These are phyloP conservation scores for Hysterium pulicare DNA, from an alignment of 2,329 filamentous ascomycete genomes.

Conservation along the genomic window DNA sequence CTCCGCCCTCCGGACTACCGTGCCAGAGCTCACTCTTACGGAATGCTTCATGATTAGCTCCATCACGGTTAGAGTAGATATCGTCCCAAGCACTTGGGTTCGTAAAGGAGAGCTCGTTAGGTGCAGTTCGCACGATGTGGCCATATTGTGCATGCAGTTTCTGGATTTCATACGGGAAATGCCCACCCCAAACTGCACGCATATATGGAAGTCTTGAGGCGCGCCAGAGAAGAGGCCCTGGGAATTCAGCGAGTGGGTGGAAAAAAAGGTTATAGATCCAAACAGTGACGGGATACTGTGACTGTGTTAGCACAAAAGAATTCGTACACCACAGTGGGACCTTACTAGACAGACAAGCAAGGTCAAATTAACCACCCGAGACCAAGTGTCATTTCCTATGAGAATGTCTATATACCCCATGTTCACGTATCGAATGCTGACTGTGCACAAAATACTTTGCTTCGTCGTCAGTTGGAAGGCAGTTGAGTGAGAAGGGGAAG, in stretches of 20 bases:
- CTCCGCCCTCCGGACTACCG: background rate
- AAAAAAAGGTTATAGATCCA: slow-evolving; percentile 13
- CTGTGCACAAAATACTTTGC: no score
- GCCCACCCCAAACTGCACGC: slow-evolving; percentile 3
- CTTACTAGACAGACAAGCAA: no score
- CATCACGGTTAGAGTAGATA: background rate
- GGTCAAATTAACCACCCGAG: no score
- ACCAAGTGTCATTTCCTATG: no score
- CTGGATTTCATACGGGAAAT: slow-evolving; percentile 1
- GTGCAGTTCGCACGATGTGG: background rate
- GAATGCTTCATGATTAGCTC: background rate
- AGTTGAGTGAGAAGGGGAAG: no score
- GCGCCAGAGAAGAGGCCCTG: slow-evolving; percentile 9
- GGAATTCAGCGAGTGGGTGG: slow-evolving; percentile 8
- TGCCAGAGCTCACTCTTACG: background rate
- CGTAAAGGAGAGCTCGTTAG: background rate
- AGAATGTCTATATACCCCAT: no score
- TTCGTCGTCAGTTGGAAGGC: no score
- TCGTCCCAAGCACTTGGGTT: background rate
- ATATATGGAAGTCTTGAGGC: slow-evolving; percentile 8
- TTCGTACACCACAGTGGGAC: no score
- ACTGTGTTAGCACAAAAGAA: no score
- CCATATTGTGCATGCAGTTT: background rate
- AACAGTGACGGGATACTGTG: no score
- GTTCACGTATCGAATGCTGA: no score